Conservation (phyloP, 352 stramenopile species). For the Nothophytophthora sp. region DNA sequence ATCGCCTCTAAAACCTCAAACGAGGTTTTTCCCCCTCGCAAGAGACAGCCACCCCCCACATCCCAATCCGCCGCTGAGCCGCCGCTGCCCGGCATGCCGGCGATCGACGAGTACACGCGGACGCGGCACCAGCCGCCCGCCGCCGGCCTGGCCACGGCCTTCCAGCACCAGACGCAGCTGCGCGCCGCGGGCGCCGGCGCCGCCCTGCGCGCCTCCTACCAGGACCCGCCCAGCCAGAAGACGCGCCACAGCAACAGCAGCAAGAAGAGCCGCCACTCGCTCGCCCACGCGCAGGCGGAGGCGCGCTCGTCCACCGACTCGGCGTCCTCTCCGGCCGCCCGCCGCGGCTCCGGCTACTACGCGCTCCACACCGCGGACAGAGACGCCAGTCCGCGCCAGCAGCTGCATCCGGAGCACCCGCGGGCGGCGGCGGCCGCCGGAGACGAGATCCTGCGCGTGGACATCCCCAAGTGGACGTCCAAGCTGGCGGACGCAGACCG, state of each 20-base stretch:
- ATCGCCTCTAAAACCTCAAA: too few relatives aligned
- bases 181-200: conserved; percentile 1
- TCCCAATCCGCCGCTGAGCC: too few relatives aligned
- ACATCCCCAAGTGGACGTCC: conserved; percentile 70
- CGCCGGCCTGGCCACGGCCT: conserved; percentile 20
- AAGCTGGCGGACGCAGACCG: conserved; percentile 51
- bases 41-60: too few relatives aligned
- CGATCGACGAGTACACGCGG: conserved; percentile 36
- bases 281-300: conserved; percentile 47
- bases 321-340: conserved; percentile 21
- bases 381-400: conserved; percentile 30
- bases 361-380: conserved; percentile 20
- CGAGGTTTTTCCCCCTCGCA: too few relatives aligned
- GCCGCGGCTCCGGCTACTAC: conserved; percentile 20
- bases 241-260: conserved; percentile 32
- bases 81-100: conserved; percentile 27
- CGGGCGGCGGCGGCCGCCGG: conserved; percentile 23
- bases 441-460: conserved; percentile 72
- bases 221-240: conserved; percentile 33
- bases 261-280: conserved; percentile 52
- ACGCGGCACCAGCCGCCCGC: conserved; percentile 31
- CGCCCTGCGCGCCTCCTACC: conserved; percentile 33
- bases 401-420: conserved; percentile 35
- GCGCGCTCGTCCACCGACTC: too few relatives aligned
- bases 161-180: conserved; percentile 35